A percentile compares a stretch with the other conserved stretches of the same genome.
These are phyloP conservation scores for Rhizoclosmatium globosum DNA, from an alignment of 192 early-diverging fungal genomes.

Conservation along the genomic window DNA sequence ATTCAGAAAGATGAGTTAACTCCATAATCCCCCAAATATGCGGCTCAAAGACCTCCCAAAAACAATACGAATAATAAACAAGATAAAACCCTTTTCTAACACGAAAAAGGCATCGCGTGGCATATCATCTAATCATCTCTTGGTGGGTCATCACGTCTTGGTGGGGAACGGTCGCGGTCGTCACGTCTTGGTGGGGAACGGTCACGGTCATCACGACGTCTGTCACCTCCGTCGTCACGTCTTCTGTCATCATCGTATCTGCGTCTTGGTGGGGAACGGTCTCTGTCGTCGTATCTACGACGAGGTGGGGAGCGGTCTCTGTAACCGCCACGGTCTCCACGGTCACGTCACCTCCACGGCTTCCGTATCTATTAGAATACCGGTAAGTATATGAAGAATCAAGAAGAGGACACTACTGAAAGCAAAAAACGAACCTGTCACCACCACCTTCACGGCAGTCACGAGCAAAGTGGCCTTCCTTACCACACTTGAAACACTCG, in stretches of 20 bases:
- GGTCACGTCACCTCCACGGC: constrained; percentile 16
- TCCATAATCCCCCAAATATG: too few species aligned
- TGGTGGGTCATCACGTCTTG: constrained; percentile 44
- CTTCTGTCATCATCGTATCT: constrained; percentile 17
- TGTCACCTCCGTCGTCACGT: constrained; percentile 37
- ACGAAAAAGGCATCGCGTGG: not conserved
- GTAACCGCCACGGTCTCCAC: not conserved
- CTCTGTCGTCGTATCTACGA: not conserved
- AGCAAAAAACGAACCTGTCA: constrained; percentile 10
- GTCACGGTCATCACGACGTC: constrained; percentile 26
- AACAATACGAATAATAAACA: not conserved
- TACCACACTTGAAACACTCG: constrained; percentile 31
- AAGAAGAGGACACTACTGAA: not conserved
- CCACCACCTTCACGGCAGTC: constrained; percentile 31
- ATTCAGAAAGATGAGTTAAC: too few species aligned
- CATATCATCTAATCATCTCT: constrained; percentile 50
- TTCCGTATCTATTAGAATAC: not conserved
- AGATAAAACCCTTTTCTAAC: not conserved
- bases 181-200: constrained; percentile 37
- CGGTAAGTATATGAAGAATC: not conserved
- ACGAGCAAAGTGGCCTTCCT: constrained; percentile 28
- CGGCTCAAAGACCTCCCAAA: not conserved
- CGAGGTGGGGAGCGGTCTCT: constrained; percentile 31
- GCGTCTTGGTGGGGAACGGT: constrained; percentile 34
- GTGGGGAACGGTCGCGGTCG: constrained; percentile 63